Percentiles rank a stretch among this genome's conserved stretches.
phyloP scores from a whole-genome alignment of 2,329 filamentous ascomycete genomes.

The Podosphaera fusca region DNA sequence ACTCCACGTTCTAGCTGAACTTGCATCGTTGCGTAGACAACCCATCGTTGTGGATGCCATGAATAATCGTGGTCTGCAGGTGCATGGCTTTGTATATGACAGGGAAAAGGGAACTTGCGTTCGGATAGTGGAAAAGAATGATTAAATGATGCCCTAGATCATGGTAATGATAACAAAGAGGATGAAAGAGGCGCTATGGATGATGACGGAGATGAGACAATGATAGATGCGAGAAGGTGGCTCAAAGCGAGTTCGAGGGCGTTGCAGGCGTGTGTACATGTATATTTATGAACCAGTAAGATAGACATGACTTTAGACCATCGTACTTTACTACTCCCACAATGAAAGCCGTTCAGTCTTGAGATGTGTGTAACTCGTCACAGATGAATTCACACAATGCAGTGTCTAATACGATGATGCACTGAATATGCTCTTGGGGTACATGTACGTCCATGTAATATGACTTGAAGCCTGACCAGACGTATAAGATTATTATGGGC shows the following conservation, averaged over 20 bases:
- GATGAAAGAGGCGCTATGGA: background rate
- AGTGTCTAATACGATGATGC: too few species aligned
- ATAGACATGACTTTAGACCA: too few species aligned
- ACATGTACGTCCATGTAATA: too few species aligned
- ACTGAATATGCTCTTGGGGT: too few species aligned
- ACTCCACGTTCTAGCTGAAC: constrained; percentile 34
- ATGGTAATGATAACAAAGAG: too few species aligned
- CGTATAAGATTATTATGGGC: too few species aligned
- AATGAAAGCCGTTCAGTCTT: too few species aligned
- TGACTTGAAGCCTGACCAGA: too few species aligned
- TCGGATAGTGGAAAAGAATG: constrained; percentile 22
- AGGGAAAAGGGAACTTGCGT: constrained; percentile 30
- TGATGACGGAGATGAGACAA: background rate
- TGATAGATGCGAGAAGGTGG: background rate
- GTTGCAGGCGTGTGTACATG: background rate
- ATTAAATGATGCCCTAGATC: background rate
- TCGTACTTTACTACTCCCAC: too few species aligned
- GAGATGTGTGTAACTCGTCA: too few species aligned
- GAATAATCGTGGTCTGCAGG: constrained; percentile 30
- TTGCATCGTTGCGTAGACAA: constrained; percentile 33
- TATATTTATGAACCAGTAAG: background rate
- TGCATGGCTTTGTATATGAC: constrained; percentile 42
- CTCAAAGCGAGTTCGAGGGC: background rate
- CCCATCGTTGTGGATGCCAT: constrained; percentile 35
- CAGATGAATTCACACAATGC: too few species aligned